Percentiles rank a stretch among this genome's conserved stretches.
Evolutionary conservation across 805 yeast genomes (phyloP).

Genomic region (Yarrowia alimentaria): DNA sequence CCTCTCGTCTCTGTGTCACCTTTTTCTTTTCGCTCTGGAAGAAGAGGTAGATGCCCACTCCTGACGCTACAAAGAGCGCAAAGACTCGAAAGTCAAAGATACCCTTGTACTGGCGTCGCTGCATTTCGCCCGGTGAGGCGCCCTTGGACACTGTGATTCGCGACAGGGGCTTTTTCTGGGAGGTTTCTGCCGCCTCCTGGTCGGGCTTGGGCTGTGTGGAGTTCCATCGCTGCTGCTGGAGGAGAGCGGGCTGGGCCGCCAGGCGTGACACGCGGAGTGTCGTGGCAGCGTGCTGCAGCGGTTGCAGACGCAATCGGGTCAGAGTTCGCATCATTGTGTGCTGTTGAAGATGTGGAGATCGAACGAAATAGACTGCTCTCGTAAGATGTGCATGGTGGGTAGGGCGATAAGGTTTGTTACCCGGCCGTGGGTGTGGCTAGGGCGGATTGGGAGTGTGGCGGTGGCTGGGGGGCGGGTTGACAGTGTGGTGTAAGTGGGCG

Average conservation of each 20-base stretch:
- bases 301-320: conserved; percentile 22
- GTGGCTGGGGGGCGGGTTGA: too few species aligned
- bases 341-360: conserved; percentile 12
- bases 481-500: too few species aligned
- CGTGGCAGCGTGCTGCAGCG: background rate
- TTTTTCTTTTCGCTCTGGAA: conserved; percentile 76
- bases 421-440: too few species aligned
- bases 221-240: conserved; percentile 18
- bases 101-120: conserved; percentile 35
- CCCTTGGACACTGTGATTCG: conserved; percentile 26
- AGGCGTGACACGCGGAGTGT: background rate
- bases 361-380: background rate
- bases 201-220: conserved; percentile 26
- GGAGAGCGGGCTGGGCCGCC: background rate
- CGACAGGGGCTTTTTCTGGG: conserved; percentile 22
- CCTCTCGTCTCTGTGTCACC: conserved; percentile 69
- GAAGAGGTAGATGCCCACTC: conserved; percentile 67
- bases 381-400: too few species aligned
- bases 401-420: conserved; percentile 21
- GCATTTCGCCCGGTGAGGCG: conserved; percentile 34
- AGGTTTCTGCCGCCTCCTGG: background rate
- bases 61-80: conserved; percentile 60
- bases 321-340: conserved; percentile 15
- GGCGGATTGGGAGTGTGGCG: too few species aligned
- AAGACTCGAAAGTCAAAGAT: conserved; percentile 80